Evolutionary conservation across 2,329 filamentous ascomycete genomes (phyloP), one percentile per base, ranked within the genome.

Genomic region (Fusarium chlamydosporum): DNA sequence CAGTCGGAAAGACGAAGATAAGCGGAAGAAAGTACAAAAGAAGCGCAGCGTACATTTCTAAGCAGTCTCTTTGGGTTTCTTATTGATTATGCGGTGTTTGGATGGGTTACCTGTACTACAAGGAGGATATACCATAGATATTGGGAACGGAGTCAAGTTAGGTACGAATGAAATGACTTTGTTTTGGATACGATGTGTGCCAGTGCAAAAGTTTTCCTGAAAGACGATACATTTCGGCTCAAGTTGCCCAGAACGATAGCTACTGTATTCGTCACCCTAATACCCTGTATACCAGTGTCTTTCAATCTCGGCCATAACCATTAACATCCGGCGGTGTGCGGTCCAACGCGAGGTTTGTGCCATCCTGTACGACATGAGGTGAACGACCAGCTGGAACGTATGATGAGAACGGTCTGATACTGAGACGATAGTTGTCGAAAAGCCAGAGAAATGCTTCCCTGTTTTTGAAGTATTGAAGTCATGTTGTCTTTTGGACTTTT

Each of bases 41-140:
- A 85, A 84, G 78, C 79, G 81, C 57, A 85, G 83, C 56, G 76
- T 80, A 58, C 80, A 84, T 68, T 84, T 84, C 61, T 84, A 64
- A 70, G 46, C 29, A 16, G 26, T 16, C 34, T 18, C n/a, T 16
- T 23, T 58, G 50, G 31, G 27, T 43, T 29, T 50, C 20, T 18
- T 61, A 42, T 48, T 18, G n/a, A 18, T 29, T 52, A 42, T 33
- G 18, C 29, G 61, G 65, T 62, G 65, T 71, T 63, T 35, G 38
- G 13, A 50, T 15, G 52, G 46, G 27, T 11, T 47, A 53, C 35
- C 41, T 64, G 45, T 42, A 48, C 27, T 55, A 51, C 40, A 56
- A 26, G 65, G 53, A 55, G 72, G 72, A 73, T 74, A 74, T 74
- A 74, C 72, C 72, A 74, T 56, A 55, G 52, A 70, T 40, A 35